These are phyloP conservation scores for Juncus effusus DNA, from an alignment of 176 grass and related monocot species.

Conservation along the genomic window DNA sequence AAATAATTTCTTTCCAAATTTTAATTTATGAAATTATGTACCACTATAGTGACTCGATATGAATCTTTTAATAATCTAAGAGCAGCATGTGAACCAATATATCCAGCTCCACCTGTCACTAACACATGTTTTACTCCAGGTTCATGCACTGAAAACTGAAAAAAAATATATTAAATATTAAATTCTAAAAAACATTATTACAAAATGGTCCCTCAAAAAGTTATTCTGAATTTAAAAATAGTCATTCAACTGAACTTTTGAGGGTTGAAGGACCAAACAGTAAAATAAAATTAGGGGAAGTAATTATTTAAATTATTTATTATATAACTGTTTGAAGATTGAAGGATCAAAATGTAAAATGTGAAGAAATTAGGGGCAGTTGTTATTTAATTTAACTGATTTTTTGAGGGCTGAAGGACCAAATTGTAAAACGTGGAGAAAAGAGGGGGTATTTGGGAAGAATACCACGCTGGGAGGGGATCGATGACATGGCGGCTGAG, in stretches of 20 bases:
- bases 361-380: too few relatives aligned
- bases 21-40: slow-evolving; percentile 25
- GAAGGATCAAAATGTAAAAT: too few relatives aligned
- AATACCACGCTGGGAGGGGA: slow-evolving; percentile 48
- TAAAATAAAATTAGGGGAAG: not conserved
- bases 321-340: too few relatives aligned
- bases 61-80: slow-evolving; percentile 70
- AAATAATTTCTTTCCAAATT: not conserved
- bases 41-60: slow-evolving; percentile 93
- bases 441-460: not conserved
- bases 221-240: not conserved
- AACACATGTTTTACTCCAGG: slow-evolving; percentile 72
- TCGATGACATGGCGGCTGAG: slow-evolving; percentile 63
- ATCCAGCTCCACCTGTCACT: slow-evolving; percentile 78
- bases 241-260: too few relatives aligned
- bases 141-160: slow-evolving; percentile 75
- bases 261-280: slow-evolving; percentile 1
- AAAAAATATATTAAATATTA: slow-evolving; percentile 24
- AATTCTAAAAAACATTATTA: not conserved
- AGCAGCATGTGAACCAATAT: slow-evolving; percentile 82
- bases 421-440: slow-evolving; percentile 14
- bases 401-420: not conserved
- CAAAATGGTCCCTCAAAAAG: not conserved
- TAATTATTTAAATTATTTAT: too few relatives aligned
- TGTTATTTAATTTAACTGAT: too few relatives aligned